These are phyloP conservation scores for Calonectria pseudoreteaudii DNA, from an alignment of 2,329 filamentous ascomycete genomes.

Conservation along the genomic window DNA sequence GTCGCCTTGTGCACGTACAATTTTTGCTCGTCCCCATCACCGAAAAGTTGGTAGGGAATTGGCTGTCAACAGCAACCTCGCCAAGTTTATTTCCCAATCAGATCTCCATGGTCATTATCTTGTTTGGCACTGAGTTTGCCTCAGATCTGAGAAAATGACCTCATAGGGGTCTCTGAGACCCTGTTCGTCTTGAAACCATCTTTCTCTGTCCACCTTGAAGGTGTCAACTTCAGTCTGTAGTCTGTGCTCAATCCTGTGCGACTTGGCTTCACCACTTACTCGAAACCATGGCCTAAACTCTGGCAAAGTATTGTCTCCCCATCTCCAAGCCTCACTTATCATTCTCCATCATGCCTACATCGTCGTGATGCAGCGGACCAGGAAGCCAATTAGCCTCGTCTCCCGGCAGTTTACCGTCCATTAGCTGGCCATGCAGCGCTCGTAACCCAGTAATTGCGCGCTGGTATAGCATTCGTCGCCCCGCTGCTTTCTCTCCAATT, in stretches of 20 bases:
- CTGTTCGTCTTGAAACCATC: neutral
- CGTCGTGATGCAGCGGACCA: no score
- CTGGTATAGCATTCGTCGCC: constrained; percentile 32
- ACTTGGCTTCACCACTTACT: constrained; percentile 6
- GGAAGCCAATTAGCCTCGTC: neutral
- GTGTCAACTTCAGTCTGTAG: neutral
- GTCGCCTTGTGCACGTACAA: constrained; percentile 18
- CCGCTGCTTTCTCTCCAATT: constrained; percentile 25
- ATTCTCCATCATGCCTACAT: neutral
- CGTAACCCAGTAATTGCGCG: constrained; percentile 36
- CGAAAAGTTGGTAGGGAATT: neutral
- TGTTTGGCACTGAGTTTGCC: neutral
- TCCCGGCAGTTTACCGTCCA: constrained; percentile 19
- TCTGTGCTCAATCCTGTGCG: constrained; percentile 1
- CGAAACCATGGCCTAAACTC: constrained; percentile 12
- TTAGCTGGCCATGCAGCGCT: constrained; percentile 34
- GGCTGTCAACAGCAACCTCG: neutral
- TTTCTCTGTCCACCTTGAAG: neutral
- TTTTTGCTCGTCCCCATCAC: neutral
- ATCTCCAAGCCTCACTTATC: neutral
- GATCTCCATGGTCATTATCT: constrained; percentile 17
- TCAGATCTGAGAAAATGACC: neutral
- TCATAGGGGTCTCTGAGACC: neutral
- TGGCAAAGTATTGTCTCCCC: neutral
- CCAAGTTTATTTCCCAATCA: neutral